Evolutionary conservation across 164 flowering plant genomes (phyloP).

Genomic region (Macadamia tetraphylla): DNA sequence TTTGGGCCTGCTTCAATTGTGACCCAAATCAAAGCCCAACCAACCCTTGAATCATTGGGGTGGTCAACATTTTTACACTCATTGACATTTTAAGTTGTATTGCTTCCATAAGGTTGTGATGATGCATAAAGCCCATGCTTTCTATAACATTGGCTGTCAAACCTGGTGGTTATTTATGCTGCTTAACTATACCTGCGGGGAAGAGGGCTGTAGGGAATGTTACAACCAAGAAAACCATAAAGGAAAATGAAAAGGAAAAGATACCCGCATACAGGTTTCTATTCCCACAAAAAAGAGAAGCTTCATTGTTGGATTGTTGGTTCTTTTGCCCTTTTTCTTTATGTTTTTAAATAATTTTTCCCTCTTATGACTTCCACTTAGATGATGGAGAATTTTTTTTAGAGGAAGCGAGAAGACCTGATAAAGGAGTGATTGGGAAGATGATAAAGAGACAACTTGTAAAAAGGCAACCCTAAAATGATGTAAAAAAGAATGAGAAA

Average conservation of each 20-base stretch:
- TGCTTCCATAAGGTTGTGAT: too few species aligned
- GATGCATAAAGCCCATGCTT: too few species aligned
- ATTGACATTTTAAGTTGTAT: too few species aligned
- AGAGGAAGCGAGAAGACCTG: slow-evolving; percentile 62
- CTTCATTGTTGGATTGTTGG: neutral
- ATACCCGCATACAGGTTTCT: slow-evolving; percentile 63
- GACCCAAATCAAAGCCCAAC: too few species aligned
- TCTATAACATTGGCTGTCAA: neutral
- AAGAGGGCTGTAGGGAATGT: slow-evolving; percentile 42
- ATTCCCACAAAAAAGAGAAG: neutral
- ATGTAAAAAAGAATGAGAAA: too few species aligned
- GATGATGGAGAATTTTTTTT: slow-evolving; percentile 65
- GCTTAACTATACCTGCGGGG: slow-evolving; percentile 15
- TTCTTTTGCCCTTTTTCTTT: neutral
- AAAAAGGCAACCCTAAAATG: too few species aligned
- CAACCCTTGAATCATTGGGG: too few species aligned
- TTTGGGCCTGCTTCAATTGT: too few species aligned
- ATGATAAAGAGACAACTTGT: too few species aligned
- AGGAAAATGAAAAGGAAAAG: slow-evolving; percentile 71
- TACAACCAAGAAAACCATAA: slow-evolving; percentile 53
- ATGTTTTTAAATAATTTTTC: too few species aligned
- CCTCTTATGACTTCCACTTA: slow-evolving; percentile 10
- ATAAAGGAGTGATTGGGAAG: slow-evolving; percentile 48
- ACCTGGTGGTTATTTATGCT: neutral
- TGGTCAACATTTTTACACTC: too few species aligned